Conservation (phyloP, 306 rosid genomes). For the Mimosa pudica region DNA sequence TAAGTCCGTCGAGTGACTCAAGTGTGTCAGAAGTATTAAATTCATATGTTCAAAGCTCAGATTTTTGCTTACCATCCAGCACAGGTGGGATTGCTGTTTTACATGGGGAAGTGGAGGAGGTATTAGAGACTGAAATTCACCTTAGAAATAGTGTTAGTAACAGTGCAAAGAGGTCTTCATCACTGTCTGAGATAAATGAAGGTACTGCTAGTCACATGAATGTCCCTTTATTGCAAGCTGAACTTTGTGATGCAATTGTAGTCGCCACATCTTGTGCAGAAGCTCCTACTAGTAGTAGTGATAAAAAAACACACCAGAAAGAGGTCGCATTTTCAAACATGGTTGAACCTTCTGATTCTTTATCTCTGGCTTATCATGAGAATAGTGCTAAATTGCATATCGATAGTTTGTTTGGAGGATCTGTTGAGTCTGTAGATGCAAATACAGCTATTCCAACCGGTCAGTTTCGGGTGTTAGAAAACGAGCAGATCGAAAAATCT, state of each 20-base stretch:
- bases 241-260: slow-evolving; percentile 42
- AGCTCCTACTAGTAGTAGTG: slow-evolving; percentile 42
- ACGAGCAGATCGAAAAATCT: slow-evolving; percentile 43
- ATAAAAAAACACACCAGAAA: slow-evolving; percentile 41
- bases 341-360: slow-evolving; percentile 33
- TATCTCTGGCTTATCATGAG: slow-evolving; percentile 43
- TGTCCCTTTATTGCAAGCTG: slow-evolving; percentile 34
- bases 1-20: slow-evolving; percentile 38
- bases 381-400: slow-evolving; percentile 38
- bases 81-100: slow-evolving; percentile 33
- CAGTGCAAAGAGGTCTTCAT: slow-evolving; percentile 38
- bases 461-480: slow-evolving; percentile 39
- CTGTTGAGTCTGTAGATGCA: slow-evolving; percentile 41
- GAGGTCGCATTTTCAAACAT: slow-evolving; percentile 39
- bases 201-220: slow-evolving; percentile 33
- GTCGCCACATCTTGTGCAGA: slow-evolving; percentile 43
- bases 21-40: slow-evolving; percentile 42
- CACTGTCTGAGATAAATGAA: slow-evolving; percentile 48
- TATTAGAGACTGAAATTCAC: slow-evolving; percentile 41
- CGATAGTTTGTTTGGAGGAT: slow-evolving; percentile 40
- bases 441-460: slow-evolving; percentile 43
- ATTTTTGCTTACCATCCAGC: slow-evolving; percentile 41
- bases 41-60: slow-evolving; percentile 48
- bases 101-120: slow-evolving; percentile 37
- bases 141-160: slow-evolving; percentile 34